Evolutionary conservation across 2,329 filamentous ascomycete genomes (phyloP).

Genomic region (Ophidiomyces ophidiicola): DNA sequence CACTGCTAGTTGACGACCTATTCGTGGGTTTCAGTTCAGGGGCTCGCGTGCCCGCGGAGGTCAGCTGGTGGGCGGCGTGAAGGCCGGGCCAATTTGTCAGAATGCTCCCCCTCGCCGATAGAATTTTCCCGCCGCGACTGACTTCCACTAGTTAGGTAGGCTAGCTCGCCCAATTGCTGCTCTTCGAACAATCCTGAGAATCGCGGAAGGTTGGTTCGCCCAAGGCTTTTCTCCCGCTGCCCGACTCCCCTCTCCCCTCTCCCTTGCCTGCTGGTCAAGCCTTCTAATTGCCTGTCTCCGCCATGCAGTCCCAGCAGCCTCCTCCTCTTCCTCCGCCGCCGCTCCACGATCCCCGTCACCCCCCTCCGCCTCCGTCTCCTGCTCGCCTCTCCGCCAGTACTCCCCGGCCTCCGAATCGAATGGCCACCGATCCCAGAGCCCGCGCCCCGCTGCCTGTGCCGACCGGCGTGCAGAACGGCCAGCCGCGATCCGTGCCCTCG

Average conservation of each 20-base stretch:
- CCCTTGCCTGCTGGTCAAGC: conserved; percentile 2
- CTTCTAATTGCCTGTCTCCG: conserved; percentile 2
- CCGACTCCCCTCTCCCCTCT: conserved; percentile 2
- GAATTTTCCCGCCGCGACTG: too few species aligned
- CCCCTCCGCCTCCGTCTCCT: conserved; percentile 3
- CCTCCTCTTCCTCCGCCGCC: conserved; percentile 3
- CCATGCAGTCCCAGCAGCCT: conserved; percentile 12
- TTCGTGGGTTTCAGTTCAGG: too few species aligned
- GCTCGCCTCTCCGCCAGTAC: conserved; percentile 9
- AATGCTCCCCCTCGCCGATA: too few species aligned
- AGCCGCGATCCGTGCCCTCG: conserved; percentile 27
- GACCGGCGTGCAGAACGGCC: conserved; percentile 29
- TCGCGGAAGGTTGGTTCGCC: too few species aligned
- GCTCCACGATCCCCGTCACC: conserved; percentile 6
- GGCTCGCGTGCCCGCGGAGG: too few species aligned
- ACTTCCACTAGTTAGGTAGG: too few species aligned
- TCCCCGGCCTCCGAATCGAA: conserved; percentile 18
- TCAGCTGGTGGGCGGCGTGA: too few species aligned
- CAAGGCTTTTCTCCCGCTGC: conserved; percentile 6
- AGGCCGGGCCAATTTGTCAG: too few species aligned
- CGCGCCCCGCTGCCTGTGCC: conserved; percentile 31
- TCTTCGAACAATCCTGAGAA: too few species aligned
- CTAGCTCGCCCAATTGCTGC: too few species aligned
- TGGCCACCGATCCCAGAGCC: conserved; percentile 31
- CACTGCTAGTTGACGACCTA: too few species aligned